These are phyloP conservation scores for Hypoxylon sp. DNA, from an alignment of 2,329 filamentous ascomycete species.

Conservation along the genomic window DNA sequence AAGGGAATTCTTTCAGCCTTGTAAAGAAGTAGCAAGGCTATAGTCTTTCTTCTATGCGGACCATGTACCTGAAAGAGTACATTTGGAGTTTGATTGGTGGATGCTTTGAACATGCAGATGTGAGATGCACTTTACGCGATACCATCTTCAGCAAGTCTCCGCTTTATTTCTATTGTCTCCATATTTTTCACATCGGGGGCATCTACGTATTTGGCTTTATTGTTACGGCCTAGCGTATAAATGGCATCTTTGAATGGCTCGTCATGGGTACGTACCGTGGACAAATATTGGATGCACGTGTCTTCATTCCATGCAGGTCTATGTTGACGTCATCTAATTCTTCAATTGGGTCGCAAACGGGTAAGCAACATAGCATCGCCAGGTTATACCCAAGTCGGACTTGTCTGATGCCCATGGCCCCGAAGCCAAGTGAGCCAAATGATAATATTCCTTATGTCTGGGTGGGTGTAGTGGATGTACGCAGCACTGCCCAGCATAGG, in stretches of 20 bases:
- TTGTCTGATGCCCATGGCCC: conserved; percentile 7
- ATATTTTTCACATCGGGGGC: neutral
- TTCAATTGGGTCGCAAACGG: conserved; percentile 36
- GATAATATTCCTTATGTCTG: neutral
- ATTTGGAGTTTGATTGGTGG: conserved; percentile 26
- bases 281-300: too few relatives aligned
- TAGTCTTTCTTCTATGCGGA: neutral
- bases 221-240: neutral
- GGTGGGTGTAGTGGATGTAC: conserved; percentile 13
- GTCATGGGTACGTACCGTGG: conserved; percentile 4
- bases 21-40: conserved; percentile 31
- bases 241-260: neutral
- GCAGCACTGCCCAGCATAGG: conserved; percentile 23
- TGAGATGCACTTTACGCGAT: neutral
- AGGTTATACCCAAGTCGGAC: conserved; percentile 7
- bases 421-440: conserved; percentile 3
- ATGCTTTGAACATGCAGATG: neutral
- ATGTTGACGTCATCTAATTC: conserved; percentile 39
- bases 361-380: conserved; percentile 11
- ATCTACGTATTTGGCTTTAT: neutral
- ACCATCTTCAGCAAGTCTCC: neutral
- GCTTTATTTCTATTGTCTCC: neutral
- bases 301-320: conserved; percentile 32
- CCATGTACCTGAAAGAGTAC: neutral
- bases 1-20: conserved; percentile 37